Conservation (phyloP, 495 filamentous ascomycete genomes). For the Hamigera avellanea region DNA sequence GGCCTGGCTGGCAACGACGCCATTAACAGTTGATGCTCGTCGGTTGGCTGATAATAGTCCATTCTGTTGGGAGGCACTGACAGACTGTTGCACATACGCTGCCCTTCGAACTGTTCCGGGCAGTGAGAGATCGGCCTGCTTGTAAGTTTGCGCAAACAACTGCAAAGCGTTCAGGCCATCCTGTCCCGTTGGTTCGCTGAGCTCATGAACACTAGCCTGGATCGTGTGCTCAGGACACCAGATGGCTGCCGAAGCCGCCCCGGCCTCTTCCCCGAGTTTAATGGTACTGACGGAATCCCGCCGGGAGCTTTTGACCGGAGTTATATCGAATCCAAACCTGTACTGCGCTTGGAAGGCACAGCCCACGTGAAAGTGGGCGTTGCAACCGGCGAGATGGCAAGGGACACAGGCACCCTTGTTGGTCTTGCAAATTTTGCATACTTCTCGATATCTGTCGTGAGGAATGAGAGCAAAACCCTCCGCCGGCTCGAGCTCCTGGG, state of each 20-base stretch:
- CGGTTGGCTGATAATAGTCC: constrained; percentile 15
- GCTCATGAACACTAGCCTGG: constrained; percentile 59
- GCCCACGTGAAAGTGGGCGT: constrained; percentile 70
- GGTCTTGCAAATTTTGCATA: constrained; percentile 73
- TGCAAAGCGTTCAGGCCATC: constrained; percentile 62
- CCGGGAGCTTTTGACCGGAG: constrained; percentile 77
- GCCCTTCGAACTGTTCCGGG: constrained; percentile 91
- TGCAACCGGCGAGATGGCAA: constrained; percentile 62
- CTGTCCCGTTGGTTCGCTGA: constrained; percentile 57
- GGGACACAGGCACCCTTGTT: constrained; percentile 63
- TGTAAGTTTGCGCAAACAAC: constrained; percentile 75
- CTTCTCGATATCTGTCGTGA: constrained; percentile 50
- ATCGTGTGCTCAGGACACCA: constrained; percentile 83
- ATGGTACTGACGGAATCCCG: constrained; percentile 62
- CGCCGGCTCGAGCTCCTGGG: constrained; percentile 64
- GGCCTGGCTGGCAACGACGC: constrained; percentile 11
- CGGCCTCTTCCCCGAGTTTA: constrained; percentile 64
- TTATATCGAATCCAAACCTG: constrained; percentile 78
- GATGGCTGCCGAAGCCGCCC: constrained; percentile 63
- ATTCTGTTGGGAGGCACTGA: constrained; percentile 21
- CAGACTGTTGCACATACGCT: constrained; percentile 45
- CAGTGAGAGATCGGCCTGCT: constrained; percentile 81
- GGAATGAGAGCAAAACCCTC: constrained; percentile 81
- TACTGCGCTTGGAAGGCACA: constrained; percentile 82
- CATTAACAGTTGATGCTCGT: constrained; percentile 28